These are phyloP conservation scores for Penicillium sp. DNA, from an alignment of 2,329 filamentous ascomycete species.

Conservation along the genomic window DNA sequence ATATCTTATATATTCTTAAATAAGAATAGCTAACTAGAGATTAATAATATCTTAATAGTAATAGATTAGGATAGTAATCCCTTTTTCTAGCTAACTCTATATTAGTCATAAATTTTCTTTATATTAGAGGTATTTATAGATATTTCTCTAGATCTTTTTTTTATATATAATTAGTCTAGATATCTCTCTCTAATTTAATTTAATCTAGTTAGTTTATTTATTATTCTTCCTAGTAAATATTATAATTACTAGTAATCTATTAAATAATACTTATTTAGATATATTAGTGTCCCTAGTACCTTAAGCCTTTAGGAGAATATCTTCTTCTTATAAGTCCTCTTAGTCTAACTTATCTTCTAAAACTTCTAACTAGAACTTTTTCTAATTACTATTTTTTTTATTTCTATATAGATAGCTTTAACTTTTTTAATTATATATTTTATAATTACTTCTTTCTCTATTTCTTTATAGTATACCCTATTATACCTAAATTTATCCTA, in stretches of 20 bases:
- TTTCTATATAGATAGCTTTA: background rate
- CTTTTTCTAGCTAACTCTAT: too few relatives aligned
- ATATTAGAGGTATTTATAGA: too few relatives aligned
- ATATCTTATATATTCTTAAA: too few relatives aligned
- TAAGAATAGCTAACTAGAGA: too few relatives aligned
- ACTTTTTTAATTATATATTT: background rate
- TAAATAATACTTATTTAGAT: background rate
- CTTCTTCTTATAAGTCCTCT: background rate
- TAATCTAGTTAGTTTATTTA: background rate
- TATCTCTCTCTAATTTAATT: too few relatives aligned
- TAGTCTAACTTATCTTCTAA: background rate
- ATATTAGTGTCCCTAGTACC: background rate
- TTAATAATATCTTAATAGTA: too few relatives aligned
- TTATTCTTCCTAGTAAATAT: background rate
- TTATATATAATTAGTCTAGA: too few relatives aligned
- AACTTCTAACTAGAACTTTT: background rate
- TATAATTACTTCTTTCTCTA: background rate
- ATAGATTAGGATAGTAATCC: too few relatives aligned
- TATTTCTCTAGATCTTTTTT: background rate
- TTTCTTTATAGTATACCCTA: background rate
- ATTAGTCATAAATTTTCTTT: too few relatives aligned
- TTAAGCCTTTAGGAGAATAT: background rate
- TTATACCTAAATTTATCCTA: constrained; percentile 1
- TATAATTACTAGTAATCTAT: background rate
- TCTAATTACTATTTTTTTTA: too few relatives aligned